Evolutionary conservation across 2,329 filamentous ascomycete genomes (phyloP), one percentile per base, ranked within the genome.

Genomic region (Pseudocercospora vitis): DNA sequence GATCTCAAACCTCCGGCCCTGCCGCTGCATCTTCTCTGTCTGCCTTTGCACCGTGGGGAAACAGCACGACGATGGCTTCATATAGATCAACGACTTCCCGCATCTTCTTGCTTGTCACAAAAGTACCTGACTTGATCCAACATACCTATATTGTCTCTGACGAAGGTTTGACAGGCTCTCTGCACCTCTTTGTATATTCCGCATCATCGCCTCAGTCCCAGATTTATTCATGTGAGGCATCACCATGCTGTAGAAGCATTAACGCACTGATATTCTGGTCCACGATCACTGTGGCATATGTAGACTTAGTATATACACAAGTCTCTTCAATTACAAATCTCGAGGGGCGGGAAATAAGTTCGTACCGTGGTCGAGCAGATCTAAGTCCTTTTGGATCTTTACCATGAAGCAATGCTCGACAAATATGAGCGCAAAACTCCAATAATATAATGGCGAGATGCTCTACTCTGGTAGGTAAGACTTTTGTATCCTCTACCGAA

Each of bases 291-390:
- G 21, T 37, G 26, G 26, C 11, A 29, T 29, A 7, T 6, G 26
- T 29, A 11, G 26, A n/a, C n/a, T n/a, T 29, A 4, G 35, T 33
- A n/a, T 35, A 35, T 50, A 50, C 48, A 50, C 44, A 35, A 50
- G 42, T 32, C 44, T 50, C n/a, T 24, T 35, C 48, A 50, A 42
- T 12, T 50, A 35, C 11, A 50, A 14, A 21, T 50, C 48, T 7
- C 48, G 48, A 44, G 42, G 48, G n/a, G 37, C 48, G 24, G 44
- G 48, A 26, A 33, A 50, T n/a, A n/a, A n/a, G n/a, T n/a, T n/a
- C n/a, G n/a, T n/a, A n/a, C n/a, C n/a, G n/a, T n/a, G n/a, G n/a
- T n/a, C n/a, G n/a, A n/a, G n/a, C n/a, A n/a, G n/a, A n/a, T n/a
- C n/a, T n/a, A n/a, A n/a, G n/a, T n/a, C n/a, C n/a, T n/a, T n/a